Evolutionary conservation across 805 yeast species (phyloP).

Genomic region (Yamadazyma nakazawae): DNA sequence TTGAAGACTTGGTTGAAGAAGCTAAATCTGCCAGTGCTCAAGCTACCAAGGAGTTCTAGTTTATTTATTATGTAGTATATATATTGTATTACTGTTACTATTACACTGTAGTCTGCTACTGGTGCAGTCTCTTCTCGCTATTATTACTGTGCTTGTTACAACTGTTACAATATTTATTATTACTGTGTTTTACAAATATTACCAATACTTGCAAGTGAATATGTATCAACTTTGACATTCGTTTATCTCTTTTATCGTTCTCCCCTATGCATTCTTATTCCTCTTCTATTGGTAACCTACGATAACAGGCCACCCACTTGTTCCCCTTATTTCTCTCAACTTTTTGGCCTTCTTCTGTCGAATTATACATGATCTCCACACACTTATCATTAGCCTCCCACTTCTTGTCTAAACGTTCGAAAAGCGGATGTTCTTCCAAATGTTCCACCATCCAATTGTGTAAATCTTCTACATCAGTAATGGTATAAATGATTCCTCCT

Average conservation of each 20-base stretch:
- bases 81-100: neutral
- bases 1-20: constrained; percentile 24
- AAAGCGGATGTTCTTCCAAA: constrained; percentile 85
- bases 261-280: neutral
- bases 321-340: constrained; percentile 86
- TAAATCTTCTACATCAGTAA: constrained; percentile 90
- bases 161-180: neutral
- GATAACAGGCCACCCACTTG: constrained; percentile 86
- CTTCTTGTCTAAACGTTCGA: constrained; percentile 71
- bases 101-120: neutral
- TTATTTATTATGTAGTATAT: neutral
- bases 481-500: constrained; percentile 88
- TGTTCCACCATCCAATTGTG: constrained; percentile 97
- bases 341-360: constrained; percentile 98
- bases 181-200: neutral
- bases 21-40: constrained; percentile 16
- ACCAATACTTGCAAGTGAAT: too few species aligned
- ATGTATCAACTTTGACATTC: too few species aligned
- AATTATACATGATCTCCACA: constrained; percentile 79
- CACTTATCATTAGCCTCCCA: constrained; percentile 82
- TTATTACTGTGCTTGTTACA: too few species aligned
- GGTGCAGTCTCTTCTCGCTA: too few species aligned
- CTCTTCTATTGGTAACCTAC: constrained; percentile 61
- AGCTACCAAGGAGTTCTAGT: constrained; percentile 7
- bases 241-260: too few species aligned